A percentile compares a stretch with the other conserved stretches of the same genome.
phyloP scores from a whole-genome alignment of 768 basidiomycete species.

The Lactifluus echinatus region DNA sequence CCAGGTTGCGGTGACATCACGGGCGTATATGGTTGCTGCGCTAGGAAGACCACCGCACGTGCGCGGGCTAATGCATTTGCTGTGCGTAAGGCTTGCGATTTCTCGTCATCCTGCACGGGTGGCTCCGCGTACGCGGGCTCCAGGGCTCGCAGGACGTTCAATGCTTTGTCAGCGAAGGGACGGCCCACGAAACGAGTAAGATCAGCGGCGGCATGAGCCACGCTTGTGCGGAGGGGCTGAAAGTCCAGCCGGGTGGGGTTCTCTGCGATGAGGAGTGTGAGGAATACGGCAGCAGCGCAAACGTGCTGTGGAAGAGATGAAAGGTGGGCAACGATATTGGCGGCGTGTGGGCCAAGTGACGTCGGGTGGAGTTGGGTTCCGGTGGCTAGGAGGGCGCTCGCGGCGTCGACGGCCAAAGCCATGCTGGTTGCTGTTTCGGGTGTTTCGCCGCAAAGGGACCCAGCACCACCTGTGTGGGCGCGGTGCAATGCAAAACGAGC shows the following conservation, averaged over 20 bases:
- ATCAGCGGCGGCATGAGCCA: constrained; percentile 57
- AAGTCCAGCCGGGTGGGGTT: constrained; percentile 76
- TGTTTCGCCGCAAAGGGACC: constrained; percentile 13
- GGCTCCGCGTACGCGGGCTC: constrained; percentile 66
- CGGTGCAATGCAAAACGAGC: constrained; percentile 81
- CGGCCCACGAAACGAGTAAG: constrained; percentile 58
- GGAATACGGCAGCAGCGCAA: constrained; percentile 84
- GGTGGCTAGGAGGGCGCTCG: constrained; percentile 71
- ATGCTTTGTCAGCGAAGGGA: constrained; percentile 66
- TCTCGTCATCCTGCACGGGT: constrained; percentile 39
- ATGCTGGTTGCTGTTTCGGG: constrained; percentile 36
- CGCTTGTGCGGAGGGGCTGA: constrained; percentile 64
- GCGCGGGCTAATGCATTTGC: constrained; percentile 73
- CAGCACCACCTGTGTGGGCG: constrained; percentile 48
- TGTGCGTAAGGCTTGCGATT: constrained; percentile 50
- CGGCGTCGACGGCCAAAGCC: constrained; percentile 66
- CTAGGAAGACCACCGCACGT: constrained; percentile 48
- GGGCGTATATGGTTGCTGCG: constrained; percentile 41
- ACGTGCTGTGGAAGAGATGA: constrained; percentile 78
- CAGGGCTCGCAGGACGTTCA: constrained; percentile 60
- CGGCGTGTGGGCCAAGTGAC: constrained; percentile 57
- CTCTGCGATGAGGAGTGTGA: constrained; percentile 80
- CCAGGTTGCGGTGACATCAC: constrained; percentile 12
- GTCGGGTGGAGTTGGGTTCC: constrained; percentile 70
- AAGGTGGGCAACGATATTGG: constrained; percentile 75